Base-by-base conservation (phyloP, 2,329 filamentous ascomycete species). In the Penicillium sp. region DNA sequence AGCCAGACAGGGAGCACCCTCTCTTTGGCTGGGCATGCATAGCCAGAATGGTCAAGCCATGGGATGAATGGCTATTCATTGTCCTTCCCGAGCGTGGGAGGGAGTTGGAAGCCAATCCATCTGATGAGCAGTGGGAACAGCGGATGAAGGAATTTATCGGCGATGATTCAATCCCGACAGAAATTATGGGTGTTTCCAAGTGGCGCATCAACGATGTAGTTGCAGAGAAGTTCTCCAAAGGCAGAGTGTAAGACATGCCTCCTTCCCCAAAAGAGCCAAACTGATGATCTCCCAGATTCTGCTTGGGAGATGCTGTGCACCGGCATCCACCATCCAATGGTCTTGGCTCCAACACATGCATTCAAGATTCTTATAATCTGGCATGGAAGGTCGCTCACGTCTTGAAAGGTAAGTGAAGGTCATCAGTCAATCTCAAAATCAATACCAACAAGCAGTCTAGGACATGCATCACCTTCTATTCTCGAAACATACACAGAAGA, bases 201-300 rank as follows among this genome's bases (percentile, higher is more conserved):
- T 88, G 85, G 85, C 75, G 72, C 49, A 81, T 87, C 61, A 85
- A 86, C 58, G 84, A 87, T 66, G 82, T 75, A 5, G 80, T 85
- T 1, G 85, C 84, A 0, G 79, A 85, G 64, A 69, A 73, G 11
- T 87, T 85, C 59, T 80, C 75, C 0, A 67, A 77, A 5, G 75
- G 77, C n/a, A 79, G 79, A 38, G 72, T 81, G 68, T 77, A 70
- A 58, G 66, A 67, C 14, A 45, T 45, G 41, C 29, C 7, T 8
- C 16, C 13, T 21, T 16, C 13, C 10, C 13, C 11, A 21, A 36
- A 5, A 22, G 11, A 16, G 5, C 7, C 0, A 16, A 9, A 64
- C 21, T 56, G 59, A 40, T 40, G 3, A 3, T 5, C 3, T n/a
- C 8, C 54, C 43, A 78, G 76, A 38, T 79, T 82, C 67, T 83